Conservation (phyloP, 2,329 filamentous ascomycete species). For the Sclerotinia spermophila region DNA sequence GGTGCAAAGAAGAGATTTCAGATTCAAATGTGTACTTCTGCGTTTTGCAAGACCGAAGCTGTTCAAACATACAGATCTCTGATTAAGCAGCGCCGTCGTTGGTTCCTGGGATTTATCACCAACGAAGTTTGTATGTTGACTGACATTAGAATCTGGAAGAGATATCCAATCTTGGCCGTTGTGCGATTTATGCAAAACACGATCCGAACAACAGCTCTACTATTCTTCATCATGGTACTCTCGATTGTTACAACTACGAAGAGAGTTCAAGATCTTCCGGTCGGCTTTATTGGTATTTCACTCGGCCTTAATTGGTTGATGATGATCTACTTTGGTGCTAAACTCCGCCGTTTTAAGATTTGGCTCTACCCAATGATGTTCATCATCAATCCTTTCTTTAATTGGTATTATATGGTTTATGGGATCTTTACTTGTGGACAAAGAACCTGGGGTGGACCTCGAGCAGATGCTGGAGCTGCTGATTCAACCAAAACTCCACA, state of each 20-base stretch:
- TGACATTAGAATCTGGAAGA: conserved; percentile 84
- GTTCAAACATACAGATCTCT: conserved; percentile 83
- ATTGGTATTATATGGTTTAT: conserved; percentile 84
- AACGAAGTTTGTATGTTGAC: conserved; percentile 99
- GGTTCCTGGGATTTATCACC: conserved; percentile 96
- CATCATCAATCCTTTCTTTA: conserved; percentile 90
- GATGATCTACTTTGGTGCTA: conserved; percentile 93
- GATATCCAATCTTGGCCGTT: conserved; percentile 81
- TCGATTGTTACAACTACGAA: conserved; percentile 83
- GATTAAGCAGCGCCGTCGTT: conserved; percentile 89
- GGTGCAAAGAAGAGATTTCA: conserved; percentile 89
- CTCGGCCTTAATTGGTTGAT: conserved; percentile 90
- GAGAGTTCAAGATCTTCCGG: conserved; percentile 72
- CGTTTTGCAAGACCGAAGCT: conserved; percentile 97
- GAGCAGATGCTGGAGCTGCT: conserved; percentile 81
- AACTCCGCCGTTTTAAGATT: conserved; percentile 85
- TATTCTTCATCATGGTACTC: conserved; percentile 92
- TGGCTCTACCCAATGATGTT: conserved; percentile 97
- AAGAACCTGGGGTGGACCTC: conserved; percentile 90
- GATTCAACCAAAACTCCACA: conserved; percentile 72
- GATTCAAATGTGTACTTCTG: conserved; percentile 95
- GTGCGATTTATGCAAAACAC: conserved; percentile 95
- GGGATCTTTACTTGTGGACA: conserved; percentile 70
- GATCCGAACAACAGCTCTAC: conserved; percentile 85
- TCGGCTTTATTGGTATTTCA: conserved; percentile 91